Conservation (phyloP, 495 filamentous ascomycete genomes). For the Parachaetomium inaequale region DNA sequence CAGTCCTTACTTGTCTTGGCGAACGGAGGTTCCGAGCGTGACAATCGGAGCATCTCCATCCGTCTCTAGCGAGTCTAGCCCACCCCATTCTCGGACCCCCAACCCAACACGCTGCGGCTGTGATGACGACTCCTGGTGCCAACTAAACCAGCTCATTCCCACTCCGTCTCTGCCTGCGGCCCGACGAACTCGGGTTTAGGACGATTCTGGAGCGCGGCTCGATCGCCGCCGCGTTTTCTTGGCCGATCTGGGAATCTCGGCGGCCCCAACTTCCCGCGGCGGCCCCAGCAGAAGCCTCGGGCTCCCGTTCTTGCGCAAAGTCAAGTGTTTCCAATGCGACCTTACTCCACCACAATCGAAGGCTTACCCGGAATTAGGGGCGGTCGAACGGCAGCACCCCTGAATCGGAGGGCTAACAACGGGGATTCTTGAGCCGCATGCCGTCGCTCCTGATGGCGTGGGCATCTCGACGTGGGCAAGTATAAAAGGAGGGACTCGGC, state of each 20-base stretch:
- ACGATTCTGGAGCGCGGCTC: conserved; percentile 24
- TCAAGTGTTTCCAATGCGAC: conserved; percentile 16
- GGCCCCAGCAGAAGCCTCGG: background rate
- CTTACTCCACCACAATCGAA: conserved; percentile 2
- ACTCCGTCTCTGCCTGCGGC: conserved; percentile 1
- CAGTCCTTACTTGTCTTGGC: background rate
- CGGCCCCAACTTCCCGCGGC: conserved; percentile 12
- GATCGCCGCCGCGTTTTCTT: conserved; percentile 17
- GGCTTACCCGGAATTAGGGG: conserved; percentile 13
- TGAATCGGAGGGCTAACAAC: background rate
- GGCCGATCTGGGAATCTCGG: conserved; percentile 18
- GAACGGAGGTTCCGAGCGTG: background rate
- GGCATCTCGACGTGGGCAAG: background rate
- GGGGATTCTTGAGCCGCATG: conserved; percentile 12
- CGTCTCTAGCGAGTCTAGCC: background rate
- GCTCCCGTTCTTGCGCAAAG: background rate
- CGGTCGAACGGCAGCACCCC: background rate
- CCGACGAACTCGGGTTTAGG: conserved; percentile 17
- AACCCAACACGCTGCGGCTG: background rate
- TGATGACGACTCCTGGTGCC: background rate
- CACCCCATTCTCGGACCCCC: background rate
- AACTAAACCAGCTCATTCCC: background rate
- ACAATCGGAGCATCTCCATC: background rate
- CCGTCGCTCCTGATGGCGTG: background rate
- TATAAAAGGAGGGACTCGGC: conserved; percentile 2